Evolutionary conservation across 495 filamentous ascomycete species (phyloP).

Genomic region (Lophiostoma macrostomum): DNA sequence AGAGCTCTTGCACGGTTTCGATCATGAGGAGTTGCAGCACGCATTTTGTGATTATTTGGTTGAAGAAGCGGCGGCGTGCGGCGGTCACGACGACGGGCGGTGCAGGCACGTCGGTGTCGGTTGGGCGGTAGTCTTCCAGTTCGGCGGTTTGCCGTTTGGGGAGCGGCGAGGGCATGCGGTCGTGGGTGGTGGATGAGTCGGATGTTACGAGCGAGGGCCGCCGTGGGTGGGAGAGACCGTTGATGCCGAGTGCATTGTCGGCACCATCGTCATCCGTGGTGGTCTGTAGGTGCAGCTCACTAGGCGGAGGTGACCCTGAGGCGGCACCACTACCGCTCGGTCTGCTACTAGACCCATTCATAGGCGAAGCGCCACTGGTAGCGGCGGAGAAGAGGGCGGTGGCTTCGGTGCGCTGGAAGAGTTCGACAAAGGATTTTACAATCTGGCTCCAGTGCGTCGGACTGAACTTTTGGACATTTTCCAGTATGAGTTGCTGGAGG

Average conservation of each 20-base stretch:
- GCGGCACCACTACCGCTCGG: slow-evolving; percentile 27
- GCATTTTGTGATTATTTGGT: slow-evolving; percentile 98
- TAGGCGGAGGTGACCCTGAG: slow-evolving; percentile 27
- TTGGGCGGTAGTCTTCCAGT: slow-evolving; percentile 85
- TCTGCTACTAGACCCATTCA: slow-evolving; percentile 13
- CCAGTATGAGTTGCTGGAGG: slow-evolving; percentile 89
- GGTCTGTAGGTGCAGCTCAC: slow-evolving; percentile 31
- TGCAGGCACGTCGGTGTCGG: slow-evolving; percentile 64
- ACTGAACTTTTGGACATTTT: slow-evolving; percentile 89
- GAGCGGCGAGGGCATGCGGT: slow-evolving; percentile 30
- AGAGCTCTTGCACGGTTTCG: slow-evolving; percentile 96
- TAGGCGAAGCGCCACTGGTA: slow-evolving; percentile 47
- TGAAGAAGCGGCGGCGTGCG: slow-evolving; percentile 93
- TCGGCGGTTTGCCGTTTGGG: slow-evolving; percentile 43
- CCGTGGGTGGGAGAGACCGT: slow-evolving; percentile 36
- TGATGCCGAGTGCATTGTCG: slow-evolving; percentile 42
- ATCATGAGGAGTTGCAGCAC: slow-evolving; percentile 98
- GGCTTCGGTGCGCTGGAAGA: slow-evolving; percentile 92
- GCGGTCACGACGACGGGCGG: slow-evolving; percentile 89
- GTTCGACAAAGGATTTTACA: slow-evolving; percentile 88
- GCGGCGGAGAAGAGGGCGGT: slow-evolving; percentile 89
- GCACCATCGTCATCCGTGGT: slow-evolving; percentile 25
- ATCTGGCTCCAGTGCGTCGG: slow-evolving; percentile 88
- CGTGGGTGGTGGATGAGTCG: slow-evolving; percentile 16
- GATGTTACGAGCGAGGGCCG: slow-evolving; percentile 30